Percentiles rank a stretch among this genome's conserved stretches.
Conservation (phyloP, 345 rosid species). For the Alliaria petiolata region DNA sequence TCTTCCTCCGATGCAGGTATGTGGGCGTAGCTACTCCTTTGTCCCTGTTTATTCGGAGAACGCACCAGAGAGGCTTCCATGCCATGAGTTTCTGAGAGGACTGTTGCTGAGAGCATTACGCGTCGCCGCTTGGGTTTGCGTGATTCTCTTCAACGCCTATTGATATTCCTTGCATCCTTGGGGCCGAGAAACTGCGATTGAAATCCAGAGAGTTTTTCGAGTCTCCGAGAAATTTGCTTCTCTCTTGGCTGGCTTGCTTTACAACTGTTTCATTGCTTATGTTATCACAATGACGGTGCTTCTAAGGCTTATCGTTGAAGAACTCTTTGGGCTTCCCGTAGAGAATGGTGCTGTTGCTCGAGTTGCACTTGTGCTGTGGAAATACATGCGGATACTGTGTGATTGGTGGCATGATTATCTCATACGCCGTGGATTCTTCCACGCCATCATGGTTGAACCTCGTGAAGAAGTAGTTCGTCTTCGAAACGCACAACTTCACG, state of each 20-base stretch:
- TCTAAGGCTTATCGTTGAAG: neutral
- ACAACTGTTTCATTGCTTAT: neutral
- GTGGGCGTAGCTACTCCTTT: conserved; percentile 14
- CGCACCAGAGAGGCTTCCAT: conserved; percentile 16
- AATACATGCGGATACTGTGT: neutral
- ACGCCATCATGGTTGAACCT: neutral
- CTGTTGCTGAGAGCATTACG: neutral
- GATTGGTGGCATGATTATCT: neutral
- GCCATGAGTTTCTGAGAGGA: neutral
- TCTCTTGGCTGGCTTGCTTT: neutral
- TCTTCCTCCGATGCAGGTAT: conserved; percentile 5
- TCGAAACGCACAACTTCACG: neutral
- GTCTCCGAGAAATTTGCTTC: neutral
- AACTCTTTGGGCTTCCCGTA: neutral
- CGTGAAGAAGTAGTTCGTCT: neutral
- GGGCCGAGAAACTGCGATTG: neutral
- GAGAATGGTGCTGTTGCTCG: too few relatives aligned
- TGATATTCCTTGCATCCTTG: neutral
- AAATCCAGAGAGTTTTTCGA: neutral
- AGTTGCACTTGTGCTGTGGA: neutral
- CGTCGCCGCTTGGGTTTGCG: neutral
- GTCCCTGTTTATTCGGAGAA: conserved; percentile 14
- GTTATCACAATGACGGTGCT: neutral
- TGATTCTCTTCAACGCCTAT: neutral
- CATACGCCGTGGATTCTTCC: neutral